phyloP scores from a whole-genome alignment of 2,329 filamentous ascomycete species.

The Trichoderma atrobrunneum region DNA sequence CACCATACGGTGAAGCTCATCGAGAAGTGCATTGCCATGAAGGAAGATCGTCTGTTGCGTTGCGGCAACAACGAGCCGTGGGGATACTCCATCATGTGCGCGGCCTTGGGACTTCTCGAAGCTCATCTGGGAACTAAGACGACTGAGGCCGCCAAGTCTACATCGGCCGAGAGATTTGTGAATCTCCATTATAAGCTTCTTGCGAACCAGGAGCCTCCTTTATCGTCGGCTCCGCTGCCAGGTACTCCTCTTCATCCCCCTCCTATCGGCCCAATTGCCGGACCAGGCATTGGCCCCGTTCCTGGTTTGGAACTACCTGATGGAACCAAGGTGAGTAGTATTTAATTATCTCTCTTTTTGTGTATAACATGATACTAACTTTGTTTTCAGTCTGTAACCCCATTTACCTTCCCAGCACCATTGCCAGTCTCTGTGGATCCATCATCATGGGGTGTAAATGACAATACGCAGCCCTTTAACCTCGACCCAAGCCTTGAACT shows the following conservation, averaged over 20 bases:
- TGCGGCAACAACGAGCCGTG: constrained; percentile 63
- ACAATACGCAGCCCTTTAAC: constrained; percentile 42
- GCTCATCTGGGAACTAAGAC: constrained; percentile 58
- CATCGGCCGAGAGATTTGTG: constrained; percentile 58
- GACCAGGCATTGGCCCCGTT: constrained; percentile 28
- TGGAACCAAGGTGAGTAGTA: constrained; percentile 38
- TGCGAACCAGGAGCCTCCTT: constrained; percentile 50
- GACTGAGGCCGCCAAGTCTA: constrained; percentile 55
- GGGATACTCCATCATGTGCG: constrained; percentile 63
- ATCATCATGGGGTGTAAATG: constrained; percentile 36
- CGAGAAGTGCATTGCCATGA: constrained; percentile 59
- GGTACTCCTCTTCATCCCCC: constrained; percentile 26
- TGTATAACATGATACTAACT: background rate
- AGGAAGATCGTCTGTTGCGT: constrained; percentile 59
- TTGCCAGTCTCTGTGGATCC: constrained; percentile 37
- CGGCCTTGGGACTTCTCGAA: constrained; percentile 57
- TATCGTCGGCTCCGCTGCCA: constrained; percentile 32
- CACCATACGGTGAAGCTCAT: constrained; percentile 60
- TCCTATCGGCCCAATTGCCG: constrained; percentile 21
- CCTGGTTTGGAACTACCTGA: constrained; percentile 37
- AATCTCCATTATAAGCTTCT: constrained; percentile 57
- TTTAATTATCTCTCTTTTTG: constrained; percentile 17
- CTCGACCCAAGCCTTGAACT: constrained; percentile 54
- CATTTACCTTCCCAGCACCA: constrained; percentile 40
- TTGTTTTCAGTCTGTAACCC: constrained; percentile 37